phyloP scores from a whole-genome alignment of 2,329 filamentous ascomycete genomes.

The Fusarium proliferatum region DNA sequence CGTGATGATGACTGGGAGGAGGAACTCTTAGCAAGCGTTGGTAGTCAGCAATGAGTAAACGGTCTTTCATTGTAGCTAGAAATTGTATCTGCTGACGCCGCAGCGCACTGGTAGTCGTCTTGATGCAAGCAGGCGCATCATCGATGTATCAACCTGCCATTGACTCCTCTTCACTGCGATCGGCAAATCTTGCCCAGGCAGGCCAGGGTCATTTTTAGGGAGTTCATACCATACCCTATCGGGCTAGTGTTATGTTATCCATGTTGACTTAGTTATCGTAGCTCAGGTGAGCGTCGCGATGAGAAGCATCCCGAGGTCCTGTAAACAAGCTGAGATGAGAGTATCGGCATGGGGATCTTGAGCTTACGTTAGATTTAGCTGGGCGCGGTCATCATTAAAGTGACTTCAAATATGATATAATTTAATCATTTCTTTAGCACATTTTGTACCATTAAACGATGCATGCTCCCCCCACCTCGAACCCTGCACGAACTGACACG shows the following conservation, averaged over 20 bases:
- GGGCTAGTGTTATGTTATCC: background rate
- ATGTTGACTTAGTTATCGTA: background rate
- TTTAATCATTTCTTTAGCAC: background rate
- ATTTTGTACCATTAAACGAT: background rate
- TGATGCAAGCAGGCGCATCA: background rate
- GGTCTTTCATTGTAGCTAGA: background rate
- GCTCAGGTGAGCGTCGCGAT: background rate
- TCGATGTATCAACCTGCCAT: background rate
- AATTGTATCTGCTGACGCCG: fast-evolving
- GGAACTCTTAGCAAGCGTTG: background rate
- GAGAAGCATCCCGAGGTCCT: background rate
- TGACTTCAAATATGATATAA: background rate
- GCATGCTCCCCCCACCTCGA: background rate
- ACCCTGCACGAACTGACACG: background rate
- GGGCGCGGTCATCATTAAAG: background rate
- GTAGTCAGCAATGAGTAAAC: background rate
- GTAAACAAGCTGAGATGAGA: background rate
- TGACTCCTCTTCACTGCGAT: background rate
- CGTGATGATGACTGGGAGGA: background rate
- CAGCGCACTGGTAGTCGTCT: fast-evolving
- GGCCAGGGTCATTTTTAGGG: background rate
- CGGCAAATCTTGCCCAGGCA: background rate
- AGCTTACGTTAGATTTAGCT: background rate
- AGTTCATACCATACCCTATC: background rate
- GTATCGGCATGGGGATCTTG: fast-evolving